A percentile compares a stretch with the other conserved stretches of the same genome.
Conservation (phyloP, 139 green algal genomes). For the Tetraselmis chui region DNA sequence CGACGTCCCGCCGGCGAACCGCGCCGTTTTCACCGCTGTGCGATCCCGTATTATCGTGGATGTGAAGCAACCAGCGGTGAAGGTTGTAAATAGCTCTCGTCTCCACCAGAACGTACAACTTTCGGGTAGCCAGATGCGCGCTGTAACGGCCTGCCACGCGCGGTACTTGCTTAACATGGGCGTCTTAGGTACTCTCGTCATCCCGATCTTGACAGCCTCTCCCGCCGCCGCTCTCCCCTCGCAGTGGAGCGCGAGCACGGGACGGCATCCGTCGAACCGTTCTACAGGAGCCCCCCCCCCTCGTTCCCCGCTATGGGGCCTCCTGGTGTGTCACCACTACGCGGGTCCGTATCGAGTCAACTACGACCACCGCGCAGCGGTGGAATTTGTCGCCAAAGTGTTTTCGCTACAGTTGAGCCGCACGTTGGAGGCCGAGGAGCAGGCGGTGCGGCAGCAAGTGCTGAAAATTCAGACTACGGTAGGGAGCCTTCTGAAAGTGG, state of each 20-base stretch:
- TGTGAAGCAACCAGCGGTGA: no score
- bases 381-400: background rate
- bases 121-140: no score
- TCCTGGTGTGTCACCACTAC: conserved; percentile 6
- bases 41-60: no score
- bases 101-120: no score
- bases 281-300: background rate
- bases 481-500: background rate
- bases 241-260: background rate
- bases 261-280: no score
- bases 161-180: conserved; percentile 42
- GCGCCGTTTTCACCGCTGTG: no score
- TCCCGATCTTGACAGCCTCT: conserved; percentile 22
- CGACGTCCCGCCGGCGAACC: no score
- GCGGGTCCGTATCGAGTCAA: background rate
- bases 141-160: no score
- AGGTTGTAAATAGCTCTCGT: no score
- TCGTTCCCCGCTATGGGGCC: background rate
- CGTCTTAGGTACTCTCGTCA: conserved; percentile 29
- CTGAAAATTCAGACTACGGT: background rate
- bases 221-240: no score
- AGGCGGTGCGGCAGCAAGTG: background rate
- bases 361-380: background rate
- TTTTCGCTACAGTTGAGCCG: background rate
- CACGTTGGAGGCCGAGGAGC: background rate